Conservation (phyloP, 305 asterid species). For the Fraxinus floribunda region DNA sequence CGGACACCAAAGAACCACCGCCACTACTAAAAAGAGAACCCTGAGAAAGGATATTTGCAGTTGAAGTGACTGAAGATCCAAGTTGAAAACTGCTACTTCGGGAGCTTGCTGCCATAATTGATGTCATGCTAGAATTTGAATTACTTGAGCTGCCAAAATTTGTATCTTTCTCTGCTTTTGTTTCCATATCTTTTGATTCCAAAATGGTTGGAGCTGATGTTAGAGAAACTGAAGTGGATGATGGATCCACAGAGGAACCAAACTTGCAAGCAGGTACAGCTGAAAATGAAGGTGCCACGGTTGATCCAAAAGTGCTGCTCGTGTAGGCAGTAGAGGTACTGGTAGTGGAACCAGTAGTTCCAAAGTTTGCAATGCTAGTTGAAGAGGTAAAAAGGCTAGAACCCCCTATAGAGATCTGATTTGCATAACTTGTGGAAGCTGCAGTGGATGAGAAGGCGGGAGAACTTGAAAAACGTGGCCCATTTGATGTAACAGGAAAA, state of each 20-base stretch:
- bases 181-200: conserved; percentile 18
- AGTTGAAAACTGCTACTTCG: conserved; percentile 33
- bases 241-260: conserved; percentile 36
- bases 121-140: conserved; percentile 23
- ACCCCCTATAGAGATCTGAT: conserved; percentile 28
- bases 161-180: conserved; percentile 24
- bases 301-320: conserved; percentile 35
- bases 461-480: conserved; percentile 24
- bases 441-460: conserved; percentile 25
- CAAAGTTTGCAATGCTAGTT: conserved; percentile 28
- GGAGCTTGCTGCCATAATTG: conserved; percentile 34
- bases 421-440: conserved; percentile 22
- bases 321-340: conserved; percentile 28
- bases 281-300: conserved; percentile 27
- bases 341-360: conserved; percentile 26
- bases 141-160: conserved; percentile 33
- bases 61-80: conserved; percentile 27
- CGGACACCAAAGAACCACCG: conserved; percentile 29
- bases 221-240: conserved; percentile 32
- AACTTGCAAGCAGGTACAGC: conserved; percentile 34
- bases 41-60: conserved; percentile 29
- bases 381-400: conserved; percentile 33
- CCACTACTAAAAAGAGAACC: conserved; percentile 32
- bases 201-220: conserved; percentile 29
- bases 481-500: conserved; percentile 31